Evolutionary conservation across 805 yeast species (phyloP).

Genomic region (Lachancea nothofagi): DNA sequence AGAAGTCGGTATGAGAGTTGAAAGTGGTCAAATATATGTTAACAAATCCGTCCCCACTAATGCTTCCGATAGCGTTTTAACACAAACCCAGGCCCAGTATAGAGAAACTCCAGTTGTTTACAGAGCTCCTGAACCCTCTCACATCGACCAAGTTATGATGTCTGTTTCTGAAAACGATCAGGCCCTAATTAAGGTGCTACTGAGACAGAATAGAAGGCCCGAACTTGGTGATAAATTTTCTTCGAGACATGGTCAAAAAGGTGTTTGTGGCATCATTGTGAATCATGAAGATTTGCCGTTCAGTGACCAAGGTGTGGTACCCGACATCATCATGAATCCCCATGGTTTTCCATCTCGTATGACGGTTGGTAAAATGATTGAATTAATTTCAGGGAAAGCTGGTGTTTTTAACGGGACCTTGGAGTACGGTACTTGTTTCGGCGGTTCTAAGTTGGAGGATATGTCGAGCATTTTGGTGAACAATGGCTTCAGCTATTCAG

Average conservation of each 20-base stretch:
- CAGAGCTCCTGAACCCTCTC: conserved; percentile 92
- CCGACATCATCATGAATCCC: conserved; percentile 96
- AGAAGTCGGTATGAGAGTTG: conserved; percentile 87
- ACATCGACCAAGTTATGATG: conserved; percentile 96
- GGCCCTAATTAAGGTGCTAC: conserved; percentile 82
- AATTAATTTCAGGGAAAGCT: conserved; percentile 92
- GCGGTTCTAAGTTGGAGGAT: conserved; percentile 93
- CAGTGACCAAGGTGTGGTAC: conserved; percentile 92
- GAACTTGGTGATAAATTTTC: conserved; percentile 97
- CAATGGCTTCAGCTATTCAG: conserved; percentile 89
- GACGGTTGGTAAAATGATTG: conserved; percentile 99
- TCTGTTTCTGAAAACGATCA: conserved; percentile 93
- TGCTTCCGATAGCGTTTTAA: conserved; percentile 53
- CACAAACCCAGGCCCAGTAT: conserved; percentile 45
- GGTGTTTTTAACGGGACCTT: conserved; percentile 89
- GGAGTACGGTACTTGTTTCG: conserved; percentile 97
- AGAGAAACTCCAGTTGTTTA: conserved; percentile 89
- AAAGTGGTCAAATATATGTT: conserved; percentile 88
- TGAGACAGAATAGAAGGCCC: conserved; percentile 95
- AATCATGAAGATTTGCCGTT: conserved; percentile 99
- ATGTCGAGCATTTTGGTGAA: conserved; percentile 89
- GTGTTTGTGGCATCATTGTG: conserved; percentile 96
- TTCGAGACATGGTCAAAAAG: conserved; percentile 96
- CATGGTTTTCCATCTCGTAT: conserved; percentile 99
- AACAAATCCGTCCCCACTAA: conserved; percentile 90